Evolutionary conservation across 2,329 filamentous ascomycete species (phyloP).

Genomic region (Hypoxylon sp.): DNA sequence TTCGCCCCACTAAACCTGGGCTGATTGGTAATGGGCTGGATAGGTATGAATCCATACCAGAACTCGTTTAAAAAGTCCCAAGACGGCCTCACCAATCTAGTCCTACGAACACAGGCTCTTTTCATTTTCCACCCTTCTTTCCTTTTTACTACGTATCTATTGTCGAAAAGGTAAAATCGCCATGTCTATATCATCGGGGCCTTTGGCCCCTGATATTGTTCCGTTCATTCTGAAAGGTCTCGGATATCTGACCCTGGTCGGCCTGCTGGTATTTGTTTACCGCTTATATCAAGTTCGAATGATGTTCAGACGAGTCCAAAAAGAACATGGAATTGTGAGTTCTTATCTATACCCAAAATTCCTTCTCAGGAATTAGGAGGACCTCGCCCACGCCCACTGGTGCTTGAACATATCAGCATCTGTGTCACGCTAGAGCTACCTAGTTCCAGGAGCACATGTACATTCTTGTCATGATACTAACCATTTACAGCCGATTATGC

Average conservation of each 20-base stretch:
- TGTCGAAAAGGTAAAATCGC: background rate
- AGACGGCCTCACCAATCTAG: background rate
- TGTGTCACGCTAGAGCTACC: background rate
- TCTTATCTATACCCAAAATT: background rate
- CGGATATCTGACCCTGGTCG: conserved; percentile 36
- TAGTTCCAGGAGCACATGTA: background rate
- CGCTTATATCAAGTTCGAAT: conserved; percentile 51
- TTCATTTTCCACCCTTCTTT: background rate
- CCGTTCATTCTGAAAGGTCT: conserved; percentile 33
- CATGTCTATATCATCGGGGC: conserved; percentile 27
- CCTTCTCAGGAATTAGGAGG: background rate
- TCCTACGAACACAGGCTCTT: background rate
- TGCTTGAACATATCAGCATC: background rate
- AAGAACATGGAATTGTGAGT: conserved; percentile 52
- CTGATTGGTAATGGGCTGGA: background rate
- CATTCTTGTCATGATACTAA: conserved; percentile 27
- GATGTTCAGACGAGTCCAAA: conserved; percentile 46
- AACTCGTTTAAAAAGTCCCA: background rate
- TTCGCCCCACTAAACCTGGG: conserved; percentile 13
- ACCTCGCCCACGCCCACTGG: background rate
- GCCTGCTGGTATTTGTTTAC: conserved; percentile 49
- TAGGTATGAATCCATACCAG: conserved; percentile 1
- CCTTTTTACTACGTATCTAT: background rate
- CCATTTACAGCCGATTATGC: conserved; percentile 52
- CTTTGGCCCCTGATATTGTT: conserved; percentile 16